Base-by-base conservation (phyloP, 495 filamentous ascomycete species). In the Lepidopterella palustris region DNA sequence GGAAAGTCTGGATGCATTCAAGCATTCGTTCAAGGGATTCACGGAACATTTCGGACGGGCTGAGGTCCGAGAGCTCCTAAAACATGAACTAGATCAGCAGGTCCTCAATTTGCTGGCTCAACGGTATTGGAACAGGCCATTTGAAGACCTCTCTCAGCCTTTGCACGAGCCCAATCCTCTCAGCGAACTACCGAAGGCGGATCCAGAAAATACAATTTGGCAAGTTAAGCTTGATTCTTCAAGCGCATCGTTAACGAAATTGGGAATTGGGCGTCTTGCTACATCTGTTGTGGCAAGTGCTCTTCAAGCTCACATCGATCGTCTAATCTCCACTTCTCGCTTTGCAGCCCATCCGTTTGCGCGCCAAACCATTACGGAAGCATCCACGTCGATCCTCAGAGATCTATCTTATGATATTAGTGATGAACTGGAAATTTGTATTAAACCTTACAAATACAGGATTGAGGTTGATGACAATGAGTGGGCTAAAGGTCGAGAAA, bases 341-440 rank as follows among this genome's bases (percentile, higher is more conserved):
- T 99, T 99, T 70, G 78, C 87, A 8, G 82, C 85, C 21, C 93
- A 99, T 65, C 93, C 93, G 0, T 95, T 90, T 53, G 95, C 92
- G 13, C 84, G 89, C 49, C 86, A 91, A 72, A 90, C 90, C 39
- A 96, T 97, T 66, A 89, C 81, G 26, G 89, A 96, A 63, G 92
- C 93, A 3, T 88, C 88, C 20, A 86, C 86, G 1, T 84, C 83
- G 32, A 97, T 97, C 47, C 74, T 99, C 15, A 93, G 91, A 60
- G 93, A 99, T 59, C 84, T 92, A 1, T 96, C 95, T 64, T 97
- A 96, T 75, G 90, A 89, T 69, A 97, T 95, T 2, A 90, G 87
- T 63, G 93, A 99, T 69, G 92, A 97, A 71, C 90, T 99, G n/a
- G 93, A 99, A 72, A 97, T 97, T 68, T 97, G 93, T 69, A 92